A percentile compares a stretch with the other conserved stretches of the same genome.
These are phyloP conservation scores for Seminavis robusta DNA, from an alignment of 108 stramenopile species.

Conservation along the genomic window DNA sequence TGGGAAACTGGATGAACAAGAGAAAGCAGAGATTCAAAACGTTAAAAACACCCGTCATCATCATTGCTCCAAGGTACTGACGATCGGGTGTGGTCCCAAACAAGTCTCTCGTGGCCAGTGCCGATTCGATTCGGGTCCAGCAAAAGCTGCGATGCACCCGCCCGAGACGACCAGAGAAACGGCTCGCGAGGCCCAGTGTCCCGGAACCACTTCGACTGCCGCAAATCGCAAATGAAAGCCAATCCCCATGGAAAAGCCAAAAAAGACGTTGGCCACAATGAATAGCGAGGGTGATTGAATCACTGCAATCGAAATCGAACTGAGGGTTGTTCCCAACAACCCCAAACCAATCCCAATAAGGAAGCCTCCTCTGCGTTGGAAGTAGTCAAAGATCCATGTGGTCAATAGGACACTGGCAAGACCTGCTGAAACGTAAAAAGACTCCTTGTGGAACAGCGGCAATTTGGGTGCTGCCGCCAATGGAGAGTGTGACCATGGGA, in stretches of 20 bases:
- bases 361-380: conserved; percentile 25
- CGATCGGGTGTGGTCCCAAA: no score
- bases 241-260: conserved; percentile 35
- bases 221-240: conserved; percentile 43
- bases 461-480: no score
- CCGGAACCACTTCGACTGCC: conserved; percentile 37
- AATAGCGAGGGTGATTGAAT: conserved; percentile 15
- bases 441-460: no score
- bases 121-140: conserved; percentile 43
- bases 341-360: conserved; percentile 19
- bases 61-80: conserved; percentile 34
- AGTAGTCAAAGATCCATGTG: conserved; percentile 21
- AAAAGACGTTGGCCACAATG: conserved; percentile 14
- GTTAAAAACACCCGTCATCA: conserved; percentile 18
- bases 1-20: not conserved
- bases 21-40: conserved; percentile 4
- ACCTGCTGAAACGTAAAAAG: no score
- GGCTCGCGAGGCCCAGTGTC: conserved; percentile 14
- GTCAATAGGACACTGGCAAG: conserved; percentile 17
- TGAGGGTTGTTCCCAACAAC: conserved; percentile 12
- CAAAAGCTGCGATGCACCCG: conserved; percentile 44
- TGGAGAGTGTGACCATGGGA: no score
- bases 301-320: conserved; percentile 17
- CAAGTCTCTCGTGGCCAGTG: conserved; percentile 23
- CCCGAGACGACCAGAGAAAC: conserved; percentile 35